Evolutionary conservation across 441 rosid genomes (phyloP).

Genomic region (California macrophylla): DNA sequence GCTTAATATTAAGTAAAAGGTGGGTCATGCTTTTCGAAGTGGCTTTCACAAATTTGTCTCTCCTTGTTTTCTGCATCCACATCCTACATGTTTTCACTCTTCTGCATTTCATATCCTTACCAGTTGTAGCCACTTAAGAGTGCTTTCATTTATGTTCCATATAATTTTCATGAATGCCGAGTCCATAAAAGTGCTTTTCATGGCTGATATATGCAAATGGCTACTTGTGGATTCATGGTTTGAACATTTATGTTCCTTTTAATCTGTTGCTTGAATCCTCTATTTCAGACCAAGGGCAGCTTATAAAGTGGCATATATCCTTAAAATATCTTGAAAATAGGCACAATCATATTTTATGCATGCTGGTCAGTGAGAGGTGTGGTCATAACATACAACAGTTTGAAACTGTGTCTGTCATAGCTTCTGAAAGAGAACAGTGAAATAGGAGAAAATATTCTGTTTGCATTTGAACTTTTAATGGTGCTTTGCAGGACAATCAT

Average conservation of each 20-base stretch:
- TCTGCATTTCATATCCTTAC: neutral
- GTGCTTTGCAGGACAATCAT: conserved; percentile 63
- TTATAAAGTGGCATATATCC: neutral
- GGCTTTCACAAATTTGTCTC: neutral
- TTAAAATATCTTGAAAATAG: neutral
- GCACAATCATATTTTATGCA: neutral
- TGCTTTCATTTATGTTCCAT: neutral
- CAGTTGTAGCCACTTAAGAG: neutral
- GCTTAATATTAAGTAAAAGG: neutral
- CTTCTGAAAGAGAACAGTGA: neutral
- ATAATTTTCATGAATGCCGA: neutral
- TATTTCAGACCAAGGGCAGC: neutral
- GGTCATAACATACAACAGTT: neutral
- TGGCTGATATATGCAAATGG: neutral
- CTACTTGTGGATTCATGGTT: neutral
- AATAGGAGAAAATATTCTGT: neutral
- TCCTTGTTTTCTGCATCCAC: neutral
- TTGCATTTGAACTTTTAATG: neutral
- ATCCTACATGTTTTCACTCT: neutral
- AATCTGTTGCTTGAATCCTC: neutral
- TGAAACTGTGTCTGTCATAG: neutral
- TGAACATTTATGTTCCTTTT: neutral
- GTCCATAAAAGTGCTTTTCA: neutral
- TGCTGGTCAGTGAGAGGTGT: neutral
- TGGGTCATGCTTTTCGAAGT: neutral